A percentile compares a stretch with the other conserved stretches of the same genome.
phyloP scores from a whole-genome alignment of 1,284 basidiomycete species.

The Cryptococcus hybrid region DNA sequence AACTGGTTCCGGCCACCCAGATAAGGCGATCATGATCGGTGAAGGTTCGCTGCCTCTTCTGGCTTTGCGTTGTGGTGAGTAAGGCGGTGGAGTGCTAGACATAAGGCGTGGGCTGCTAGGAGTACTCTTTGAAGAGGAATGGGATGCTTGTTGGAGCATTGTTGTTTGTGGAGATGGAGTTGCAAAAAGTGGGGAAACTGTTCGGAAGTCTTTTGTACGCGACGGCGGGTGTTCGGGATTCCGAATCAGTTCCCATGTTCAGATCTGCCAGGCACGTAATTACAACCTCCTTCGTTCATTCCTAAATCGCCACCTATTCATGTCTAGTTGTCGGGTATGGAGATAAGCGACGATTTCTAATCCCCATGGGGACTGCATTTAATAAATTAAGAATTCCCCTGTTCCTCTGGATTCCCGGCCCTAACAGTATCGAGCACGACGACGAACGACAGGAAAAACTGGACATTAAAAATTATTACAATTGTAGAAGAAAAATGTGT shows the following conservation, averaged over 20 bases:
- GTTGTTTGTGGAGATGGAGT: background rate
- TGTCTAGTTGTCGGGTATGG: background rate
- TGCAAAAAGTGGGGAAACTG: background rate
- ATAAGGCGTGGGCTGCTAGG: no score
- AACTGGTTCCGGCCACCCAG: constrained; percentile 34
- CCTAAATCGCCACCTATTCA: no score
- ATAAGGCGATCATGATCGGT: constrained; percentile 28
- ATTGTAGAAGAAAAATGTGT: no score
- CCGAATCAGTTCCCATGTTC: background rate
- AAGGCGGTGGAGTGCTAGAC: no score
- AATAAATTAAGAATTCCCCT: no score
- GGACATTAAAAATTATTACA: no score
- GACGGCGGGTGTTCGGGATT: background rate
- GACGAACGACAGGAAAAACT: no score
- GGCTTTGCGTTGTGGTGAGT: background rate
- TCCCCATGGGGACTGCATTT: background rate
- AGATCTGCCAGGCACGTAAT: background rate
- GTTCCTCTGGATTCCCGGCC: no score
- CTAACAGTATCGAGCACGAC: no score
- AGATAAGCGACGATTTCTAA: background rate
- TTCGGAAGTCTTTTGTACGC: background rate
- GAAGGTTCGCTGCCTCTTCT: background rate
- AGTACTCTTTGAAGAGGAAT: background rate
- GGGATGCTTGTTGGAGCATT: background rate
- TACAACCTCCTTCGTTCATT: background rate